Evolutionary conservation across 768 basidiomycete species (phyloP), one percentile per base, ranked within the genome.

Genomic region (Postia placenta): DNA sequence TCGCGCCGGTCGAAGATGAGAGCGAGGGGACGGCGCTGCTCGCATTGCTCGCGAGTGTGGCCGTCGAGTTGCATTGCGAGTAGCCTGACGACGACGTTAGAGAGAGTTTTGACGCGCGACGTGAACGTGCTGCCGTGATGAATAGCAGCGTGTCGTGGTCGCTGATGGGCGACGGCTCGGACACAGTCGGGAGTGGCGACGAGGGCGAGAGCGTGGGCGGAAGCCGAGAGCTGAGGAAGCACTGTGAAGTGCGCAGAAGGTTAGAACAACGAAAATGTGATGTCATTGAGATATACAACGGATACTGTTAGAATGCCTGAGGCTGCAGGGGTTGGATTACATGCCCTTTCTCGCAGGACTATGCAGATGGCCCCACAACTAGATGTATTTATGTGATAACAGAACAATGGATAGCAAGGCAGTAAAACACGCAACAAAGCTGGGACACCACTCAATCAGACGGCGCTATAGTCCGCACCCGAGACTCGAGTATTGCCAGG

Each of bases 101-200:
- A 38, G 67, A 69, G 22, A 65, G 38, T 47, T 62, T 66, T 20
- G 66, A 67, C 1, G 63, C 47, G 38, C 69, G 66, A 14, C 70
- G 67, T 22, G 67, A 66, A 23, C 69, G 64, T 11, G 60, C 56
- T 30, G 67, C 60, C 23, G 66, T 60, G 33, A 65, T 70, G 35
- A 75, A 69, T 17, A 69, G 67, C 30, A 72, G 66, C 25, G 70
- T 75, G 51, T 76, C 79, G 30, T 73, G 63, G 49, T 73, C 69
- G 2, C 80, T 71, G 22, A 81, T 69, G 17, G 78, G 70, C 1
- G 80, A 80, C 0, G 79, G 79, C 1, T 79, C 82, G 0, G 85
- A 85, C 1, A 86, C 56, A 3, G 85, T 82, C 0, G 85, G 85
- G 2, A 86, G 73, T 0, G 85, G 83, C 0, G 69, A 56, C 0